A percentile compares a stretch with the other conserved stretches of the same genome.
Evolutionary conservation across 2,329 filamentous ascomycete species (phyloP).

Genomic region (Knufia petricola): DNA sequence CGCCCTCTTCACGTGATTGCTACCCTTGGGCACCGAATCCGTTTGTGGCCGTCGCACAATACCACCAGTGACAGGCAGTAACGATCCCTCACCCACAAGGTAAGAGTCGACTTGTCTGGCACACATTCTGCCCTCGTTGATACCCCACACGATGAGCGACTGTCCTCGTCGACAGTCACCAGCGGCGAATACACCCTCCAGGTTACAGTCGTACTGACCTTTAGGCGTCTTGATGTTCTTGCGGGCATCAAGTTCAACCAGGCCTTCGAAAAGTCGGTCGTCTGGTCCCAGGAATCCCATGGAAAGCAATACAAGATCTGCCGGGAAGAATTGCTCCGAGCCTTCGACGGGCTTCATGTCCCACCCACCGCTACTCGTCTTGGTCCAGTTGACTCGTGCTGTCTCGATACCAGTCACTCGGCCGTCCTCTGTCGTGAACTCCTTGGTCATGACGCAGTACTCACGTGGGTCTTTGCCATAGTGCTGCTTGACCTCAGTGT

Average conservation of each 20-base stretch:
- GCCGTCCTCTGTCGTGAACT: conserved; percentile 87
- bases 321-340: conserved; percentile 90
- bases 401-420: conserved; percentile 95
- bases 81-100: conserved; percentile 65
- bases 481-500: conserved; percentile 90
- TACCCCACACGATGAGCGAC: conserved; percentile 95
- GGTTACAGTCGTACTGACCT: conserved; percentile 79
- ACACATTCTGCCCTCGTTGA: conserved; percentile 90
- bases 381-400: conserved; percentile 90
- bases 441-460: conserved; percentile 97
- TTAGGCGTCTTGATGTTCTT: conserved; percentile 94
- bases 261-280: conserved; percentile 74
- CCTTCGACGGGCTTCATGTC: conserved; percentile 97
- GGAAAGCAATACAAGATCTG: conserved; percentile 83
- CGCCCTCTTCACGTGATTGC: conserved; percentile 10
- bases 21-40: conserved; percentile 30
- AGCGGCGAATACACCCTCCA: conserved; percentile 82
- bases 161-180: conserved; percentile 93
- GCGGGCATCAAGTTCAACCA: conserved; percentile 79
- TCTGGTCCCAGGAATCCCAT: conserved; percentile 98
- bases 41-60: conserved; percentile 70
- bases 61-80: conserved; percentile 81
- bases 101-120: conserved; percentile 86
- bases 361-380: conserved; percentile 80
- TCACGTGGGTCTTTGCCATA: conserved; percentile 93